Conservation (phyloP, 2,329 filamentous ascomycete species). For the Calonectria pseudoreteaudii region DNA sequence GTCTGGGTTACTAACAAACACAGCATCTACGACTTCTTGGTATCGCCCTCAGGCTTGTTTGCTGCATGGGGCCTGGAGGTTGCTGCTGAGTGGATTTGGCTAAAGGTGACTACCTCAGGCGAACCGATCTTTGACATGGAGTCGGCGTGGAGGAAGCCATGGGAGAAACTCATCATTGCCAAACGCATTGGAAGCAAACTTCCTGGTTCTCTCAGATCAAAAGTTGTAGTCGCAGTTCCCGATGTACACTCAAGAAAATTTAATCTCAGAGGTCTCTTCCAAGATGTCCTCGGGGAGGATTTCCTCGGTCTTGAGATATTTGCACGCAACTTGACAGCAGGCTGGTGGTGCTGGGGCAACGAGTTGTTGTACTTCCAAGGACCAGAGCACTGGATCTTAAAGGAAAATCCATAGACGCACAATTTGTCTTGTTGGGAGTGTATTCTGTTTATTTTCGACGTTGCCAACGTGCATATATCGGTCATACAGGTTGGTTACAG, state of each 20-base stretch:
- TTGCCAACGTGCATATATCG: slow-evolving; percentile 36
- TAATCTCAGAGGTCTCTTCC: slow-evolving; percentile 72
- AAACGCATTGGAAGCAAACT: slow-evolving; percentile 50
- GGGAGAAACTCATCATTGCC: slow-evolving; percentile 78
- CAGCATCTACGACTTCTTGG: slow-evolving; percentile 67
- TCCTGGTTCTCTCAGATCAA: slow-evolving; percentile 48
- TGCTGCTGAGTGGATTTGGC: slow-evolving; percentile 81
- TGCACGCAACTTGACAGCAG: slow-evolving; percentile 77
- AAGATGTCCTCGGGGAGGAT: slow-evolving; percentile 61
- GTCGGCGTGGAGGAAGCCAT: slow-evolving; percentile 77
- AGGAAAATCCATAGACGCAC: slow-evolving; percentile 23
- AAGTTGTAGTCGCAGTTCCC: slow-evolving; percentile 76
- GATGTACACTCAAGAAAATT: slow-evolving; percentile 86
- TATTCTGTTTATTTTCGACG: slow-evolving; percentile 39
- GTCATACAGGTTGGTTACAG: slow-evolving; percentile 41
- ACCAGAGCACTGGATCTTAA: slow-evolving; percentile 60
- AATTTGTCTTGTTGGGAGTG: slow-evolving; percentile 39
- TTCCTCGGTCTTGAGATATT: slow-evolving; percentile 80
- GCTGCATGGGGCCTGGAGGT: slow-evolving; percentile 74
- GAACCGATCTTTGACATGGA: slow-evolving; percentile 73
- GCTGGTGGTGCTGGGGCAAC: slow-evolving; percentile 85
- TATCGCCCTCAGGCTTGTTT: slow-evolving; percentile 67
- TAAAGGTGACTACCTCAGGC: slow-evolving; percentile 76
- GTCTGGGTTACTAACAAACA: slow-evolving; percentile 84
- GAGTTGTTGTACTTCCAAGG: slow-evolving; percentile 79